Conservation (phyloP, 768 basidiomycete genomes). For the Trametes cubensis region DNA sequence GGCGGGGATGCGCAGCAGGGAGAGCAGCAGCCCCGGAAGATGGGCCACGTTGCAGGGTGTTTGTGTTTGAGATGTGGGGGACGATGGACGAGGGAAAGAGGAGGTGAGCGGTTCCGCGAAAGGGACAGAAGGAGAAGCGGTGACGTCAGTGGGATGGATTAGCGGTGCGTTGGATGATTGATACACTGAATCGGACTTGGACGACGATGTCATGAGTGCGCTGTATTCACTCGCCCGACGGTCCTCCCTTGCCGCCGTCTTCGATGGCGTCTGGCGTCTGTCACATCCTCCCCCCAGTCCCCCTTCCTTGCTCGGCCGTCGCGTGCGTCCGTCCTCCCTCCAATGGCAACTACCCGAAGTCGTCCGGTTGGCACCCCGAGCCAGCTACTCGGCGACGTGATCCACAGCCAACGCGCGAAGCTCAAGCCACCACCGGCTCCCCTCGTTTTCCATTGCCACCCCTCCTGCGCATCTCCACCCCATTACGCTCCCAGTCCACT, state of each 20-base stretch:
- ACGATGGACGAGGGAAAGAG: not conserved
- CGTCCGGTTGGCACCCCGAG: not conserved
- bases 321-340: not conserved
- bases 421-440: constrained; percentile 7
- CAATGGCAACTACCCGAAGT: not conserved
- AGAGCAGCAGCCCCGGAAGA: constrained; percentile 2
- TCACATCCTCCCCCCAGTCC: not conserved
- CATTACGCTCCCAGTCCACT: constrained; percentile 20
- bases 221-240: not conserved
- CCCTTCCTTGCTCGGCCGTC: not conserved
- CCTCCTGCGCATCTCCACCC: constrained; percentile 21
- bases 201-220: constrained; percentile 5
- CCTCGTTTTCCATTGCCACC: constrained; percentile 16
- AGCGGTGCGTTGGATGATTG: constrained; percentile 10
- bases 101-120: not conserved
- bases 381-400: constrained; percentile 12
- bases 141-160: constrained; percentile 18
- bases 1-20: not conserved
- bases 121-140: not conserved
- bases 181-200: not conserved
- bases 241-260: not conserved
- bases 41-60: constrained; percentile 17
- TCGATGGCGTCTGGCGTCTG: not conserved
- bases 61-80: not conserved
- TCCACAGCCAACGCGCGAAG: constrained; percentile 10